A percentile compares a stretch with the other conserved stretches of the same genome.
phyloP scores from a whole-genome alignment of 768 basidiomycete species.

The Infundibulicybe gibba region DNA sequence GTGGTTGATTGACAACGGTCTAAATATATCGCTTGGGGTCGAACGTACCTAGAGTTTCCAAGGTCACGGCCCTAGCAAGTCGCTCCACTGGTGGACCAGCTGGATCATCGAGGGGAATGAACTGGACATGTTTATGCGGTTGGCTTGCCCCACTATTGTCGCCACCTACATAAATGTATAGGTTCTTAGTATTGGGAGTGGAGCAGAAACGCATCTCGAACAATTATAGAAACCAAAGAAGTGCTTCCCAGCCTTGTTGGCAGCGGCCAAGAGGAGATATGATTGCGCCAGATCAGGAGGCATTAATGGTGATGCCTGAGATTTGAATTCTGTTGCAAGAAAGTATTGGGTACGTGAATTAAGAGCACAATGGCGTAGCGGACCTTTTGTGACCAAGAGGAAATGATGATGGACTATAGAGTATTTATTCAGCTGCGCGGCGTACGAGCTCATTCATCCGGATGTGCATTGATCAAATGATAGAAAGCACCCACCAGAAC shows the following conservation, averaged over 20 bases:
- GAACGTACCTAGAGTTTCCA: conserved; percentile 54
- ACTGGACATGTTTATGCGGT: conserved; percentile 88
- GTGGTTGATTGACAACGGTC: conserved; percentile 5
- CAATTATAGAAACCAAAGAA: conserved; percentile 93
- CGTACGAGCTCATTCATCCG: not conserved
- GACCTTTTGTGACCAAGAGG: conserved; percentile 83
- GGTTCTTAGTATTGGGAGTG: no score
- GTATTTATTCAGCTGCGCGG: conserved; percentile 83
- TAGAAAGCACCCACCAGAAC: conserved; percentile 55
- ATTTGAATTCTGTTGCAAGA: conserved; percentile 53
- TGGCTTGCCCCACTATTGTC: conserved; percentile 84
- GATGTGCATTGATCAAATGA: not conserved
- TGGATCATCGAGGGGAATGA: conserved; percentile 55
- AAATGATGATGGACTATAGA: conserved; percentile 84
- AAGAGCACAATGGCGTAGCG: conserved; percentile 7
- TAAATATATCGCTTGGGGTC: not conserved
- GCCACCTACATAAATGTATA: conserved; percentile 53
- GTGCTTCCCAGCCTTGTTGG: conserved; percentile 50
- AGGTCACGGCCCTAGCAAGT: conserved; percentile 52
- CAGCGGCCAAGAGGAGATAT: conserved; percentile 72
- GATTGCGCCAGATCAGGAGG: conserved; percentile 77
- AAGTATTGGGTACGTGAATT: not conserved
- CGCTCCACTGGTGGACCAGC: conserved; percentile 77
- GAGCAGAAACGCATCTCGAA: conserved; percentile 24
- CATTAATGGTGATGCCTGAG: conserved; percentile 76